Conservation (phyloP, 1,284 basidiomycete species). For the Malassezia psittaci region DNA sequence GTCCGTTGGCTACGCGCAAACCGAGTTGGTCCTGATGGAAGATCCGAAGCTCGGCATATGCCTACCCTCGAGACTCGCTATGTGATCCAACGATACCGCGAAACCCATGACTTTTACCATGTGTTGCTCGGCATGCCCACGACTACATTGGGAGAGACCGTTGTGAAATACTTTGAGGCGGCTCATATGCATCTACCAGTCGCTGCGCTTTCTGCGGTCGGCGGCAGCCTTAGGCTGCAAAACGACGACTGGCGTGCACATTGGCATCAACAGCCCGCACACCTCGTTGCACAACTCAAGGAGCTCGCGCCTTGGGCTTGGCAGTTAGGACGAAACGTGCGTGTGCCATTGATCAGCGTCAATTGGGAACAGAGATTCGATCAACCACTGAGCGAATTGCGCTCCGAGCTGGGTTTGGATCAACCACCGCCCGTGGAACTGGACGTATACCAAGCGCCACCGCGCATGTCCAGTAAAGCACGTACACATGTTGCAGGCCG, state of each 20-base stretch:
- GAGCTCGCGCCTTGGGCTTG: conserved; percentile 58
- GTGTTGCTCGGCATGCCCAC: conserved; percentile 78
- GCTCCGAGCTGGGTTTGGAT: conserved; percentile 64
- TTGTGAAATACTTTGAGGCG: conserved; percentile 90
- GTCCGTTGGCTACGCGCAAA: conserved; percentile 80
- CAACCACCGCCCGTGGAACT: conserved; percentile 30
- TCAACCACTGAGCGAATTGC: conserved; percentile 67
- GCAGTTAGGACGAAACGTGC: conserved; percentile 62
- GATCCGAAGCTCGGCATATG: conserved; percentile 64
- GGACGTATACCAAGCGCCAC: conserved; percentile 19
- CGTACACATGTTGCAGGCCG: conserved; percentile 10
- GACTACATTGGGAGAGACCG: conserved; percentile 81
- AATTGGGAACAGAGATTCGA: conserved; percentile 95
- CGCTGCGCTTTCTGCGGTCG: conserved; percentile 67
- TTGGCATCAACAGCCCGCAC: conserved; percentile 35
- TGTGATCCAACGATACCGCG: conserved; percentile 94
- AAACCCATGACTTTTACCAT: conserved; percentile 92
- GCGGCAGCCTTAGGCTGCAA: conserved; percentile 53
- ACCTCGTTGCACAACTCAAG: conserved; percentile 19
- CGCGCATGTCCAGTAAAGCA: conserved; percentile 3
- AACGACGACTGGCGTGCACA: conserved; percentile 53
- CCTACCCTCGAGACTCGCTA: conserved; percentile 61
- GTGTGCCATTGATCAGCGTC: conserved; percentile 68
- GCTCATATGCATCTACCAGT: conserved; percentile 85
- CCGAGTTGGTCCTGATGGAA: conserved; percentile 86